Percentiles rank a stretch among this genome's conserved stretches.
Evolutionary conservation across 345 rosid genomes (phyloP).

Genomic region (Citrus australasica): DNA sequence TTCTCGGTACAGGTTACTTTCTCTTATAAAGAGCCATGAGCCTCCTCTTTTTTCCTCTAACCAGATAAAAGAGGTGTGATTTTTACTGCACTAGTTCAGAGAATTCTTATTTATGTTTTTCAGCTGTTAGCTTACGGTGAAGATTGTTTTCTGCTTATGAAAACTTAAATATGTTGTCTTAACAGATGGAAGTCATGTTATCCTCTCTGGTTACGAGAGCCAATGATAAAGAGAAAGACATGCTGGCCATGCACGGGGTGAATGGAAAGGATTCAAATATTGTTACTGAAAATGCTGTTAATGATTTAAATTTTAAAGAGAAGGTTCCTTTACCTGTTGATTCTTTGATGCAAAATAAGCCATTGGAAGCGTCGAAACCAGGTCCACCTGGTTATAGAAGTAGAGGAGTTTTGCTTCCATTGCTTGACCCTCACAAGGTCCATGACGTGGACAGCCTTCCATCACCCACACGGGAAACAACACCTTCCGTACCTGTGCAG

Average conservation of each 20-base stretch:
- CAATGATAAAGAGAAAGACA: slow-evolving; percentile 32
- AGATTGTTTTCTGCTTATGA: slow-evolving; percentile 15
- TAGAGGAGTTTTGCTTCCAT: slow-evolving; percentile 54
- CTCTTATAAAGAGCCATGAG: slow-evolving; percentile 41
- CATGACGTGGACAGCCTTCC: slow-evolving; percentile 97
- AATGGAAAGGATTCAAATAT: slow-evolving; percentile 31
- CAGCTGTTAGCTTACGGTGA: slow-evolving; percentile 7
- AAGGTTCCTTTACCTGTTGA: slow-evolving; percentile 24
- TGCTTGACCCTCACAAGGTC: slow-evolving; percentile 91
- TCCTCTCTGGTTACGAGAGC: slow-evolving; percentile 25
- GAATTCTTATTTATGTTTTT: neutral
- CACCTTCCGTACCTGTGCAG: slow-evolving; percentile 45
- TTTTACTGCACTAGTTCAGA: neutral
- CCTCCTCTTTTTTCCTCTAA: slow-evolving; percentile 48
- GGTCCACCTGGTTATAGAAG: slow-evolving; percentile 42
- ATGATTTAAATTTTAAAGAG: slow-evolving; percentile 12
- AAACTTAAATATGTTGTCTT: slow-evolving; percentile 18
- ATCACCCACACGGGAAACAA: slow-evolving; percentile 80
- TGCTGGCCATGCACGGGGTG: slow-evolving; percentile 16
- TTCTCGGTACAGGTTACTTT: slow-evolving; percentile 56
- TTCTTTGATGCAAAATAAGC: slow-evolving; percentile 23
- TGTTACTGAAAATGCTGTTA: slow-evolving; percentile 19
- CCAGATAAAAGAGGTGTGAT: slow-evolving; percentile 66
- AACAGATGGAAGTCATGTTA: slow-evolving; percentile 61
- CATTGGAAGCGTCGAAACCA: slow-evolving; percentile 38